A percentile compares a stretch with the other conserved stretches of the same genome.
These are phyloP conservation scores for Cryptosporidium felis DNA, from an alignment of 169 alveolate genomes.

Conservation along the genomic window DNA sequence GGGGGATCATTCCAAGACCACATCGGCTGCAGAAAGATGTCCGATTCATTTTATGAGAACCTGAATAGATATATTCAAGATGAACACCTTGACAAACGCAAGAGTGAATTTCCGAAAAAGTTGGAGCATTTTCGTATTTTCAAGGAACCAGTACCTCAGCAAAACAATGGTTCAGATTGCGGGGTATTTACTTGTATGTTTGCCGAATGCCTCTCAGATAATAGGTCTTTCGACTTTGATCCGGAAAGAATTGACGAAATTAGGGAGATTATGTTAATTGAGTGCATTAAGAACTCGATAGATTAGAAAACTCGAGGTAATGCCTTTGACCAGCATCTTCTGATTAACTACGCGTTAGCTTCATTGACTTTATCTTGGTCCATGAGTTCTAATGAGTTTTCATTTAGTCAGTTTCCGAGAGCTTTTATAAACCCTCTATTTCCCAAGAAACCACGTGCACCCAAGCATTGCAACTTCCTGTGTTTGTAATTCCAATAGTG, in stretches of 20 bases:
- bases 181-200: constrained; percentile 89
- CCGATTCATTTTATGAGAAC: constrained; percentile 20
- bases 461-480: constrained; percentile 33
- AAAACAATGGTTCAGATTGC: constrained; percentile 86
- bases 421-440: constrained; percentile 4
- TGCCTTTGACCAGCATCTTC: too few relatives aligned
- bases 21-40: constrained; percentile 50
- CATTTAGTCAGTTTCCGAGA: too few relatives aligned
- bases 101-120: neutral
- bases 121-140: constrained; percentile 8
- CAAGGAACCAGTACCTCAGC: constrained; percentile 78
- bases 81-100: constrained; percentile 79
- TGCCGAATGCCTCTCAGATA: constrained; percentile 85
- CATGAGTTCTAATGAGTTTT: too few relatives aligned
- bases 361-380: too few relatives aligned
- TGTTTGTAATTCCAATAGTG: constrained; percentile 19
- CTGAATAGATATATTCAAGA: constrained; percentile 79
- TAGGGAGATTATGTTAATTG: constrained; percentile 26
- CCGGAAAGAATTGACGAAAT: neutral
- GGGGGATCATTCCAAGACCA: constrained; percentile 73
- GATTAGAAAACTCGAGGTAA: too few relatives aligned
- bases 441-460: constrained; percentile 21
- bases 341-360: too few relatives aligned
- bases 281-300: constrained; percentile 21
- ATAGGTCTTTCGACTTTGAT: constrained; percentile 81